phyloP scores from a whole-genome alignment of 192 early-diverging fungal genomes.

The Spizellomyces punctatus region DNA sequence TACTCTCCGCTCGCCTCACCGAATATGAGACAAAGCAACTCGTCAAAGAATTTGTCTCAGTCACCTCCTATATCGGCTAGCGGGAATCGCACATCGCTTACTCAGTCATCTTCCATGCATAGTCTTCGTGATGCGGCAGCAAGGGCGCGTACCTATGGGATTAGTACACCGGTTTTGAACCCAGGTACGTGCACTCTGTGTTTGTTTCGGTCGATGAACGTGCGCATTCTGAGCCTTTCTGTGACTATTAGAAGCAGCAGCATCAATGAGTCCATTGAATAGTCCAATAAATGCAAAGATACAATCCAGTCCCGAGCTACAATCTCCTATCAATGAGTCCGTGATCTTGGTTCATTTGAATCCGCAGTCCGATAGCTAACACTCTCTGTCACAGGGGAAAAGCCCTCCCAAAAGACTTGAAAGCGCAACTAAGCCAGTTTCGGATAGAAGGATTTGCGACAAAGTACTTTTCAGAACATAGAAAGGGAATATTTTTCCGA shows the following conservation, averaged over 20 bases:
- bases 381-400: background rate
- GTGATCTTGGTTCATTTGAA: background rate
- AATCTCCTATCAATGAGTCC: constrained; percentile 3
- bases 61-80: background rate
- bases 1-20: background rate
- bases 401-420: constrained; percentile 40
- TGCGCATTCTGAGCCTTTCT: background rate
- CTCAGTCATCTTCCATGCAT: constrained; percentile 1
- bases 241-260: constrained; percentile 50
- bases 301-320: constrained; percentile 3
- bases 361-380: background rate
- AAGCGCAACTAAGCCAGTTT: constrained; percentile 78
- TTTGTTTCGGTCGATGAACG: background rate
- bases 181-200: constrained; percentile 36
- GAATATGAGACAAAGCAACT: background rate
- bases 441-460: constrained; percentile 85
- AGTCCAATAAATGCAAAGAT: background rate
- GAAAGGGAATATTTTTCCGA: constrained; percentile 83
- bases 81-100: constrained; percentile 16
- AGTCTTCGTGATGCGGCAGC: constrained; percentile 12
- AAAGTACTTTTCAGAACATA: constrained; percentile 89
- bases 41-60: background rate
- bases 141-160: constrained; percentile 26
- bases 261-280: constrained; percentile 56
- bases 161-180: constrained; percentile 50